A percentile compares a stretch with the other conserved stretches of the same genome.
phyloP scores from a whole-genome alignment of 306 rosid genomes.

The Acacia melanoxylon region DNA sequence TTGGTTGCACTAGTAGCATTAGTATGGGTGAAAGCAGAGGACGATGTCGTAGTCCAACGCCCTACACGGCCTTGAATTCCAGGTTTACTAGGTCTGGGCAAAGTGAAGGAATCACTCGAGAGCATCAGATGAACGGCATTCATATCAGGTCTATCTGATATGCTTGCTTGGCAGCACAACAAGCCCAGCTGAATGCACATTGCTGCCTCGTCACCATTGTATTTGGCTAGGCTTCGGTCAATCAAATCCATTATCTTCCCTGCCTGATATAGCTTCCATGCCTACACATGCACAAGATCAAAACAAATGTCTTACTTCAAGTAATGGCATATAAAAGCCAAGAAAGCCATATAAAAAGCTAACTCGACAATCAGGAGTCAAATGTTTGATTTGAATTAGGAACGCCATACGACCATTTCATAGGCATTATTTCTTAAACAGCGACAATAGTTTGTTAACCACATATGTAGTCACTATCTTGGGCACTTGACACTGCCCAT shows the following conservation, averaged over 20 bases:
- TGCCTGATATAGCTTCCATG: slow-evolving; percentile 59
- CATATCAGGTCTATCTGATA: slow-evolving; percentile 63
- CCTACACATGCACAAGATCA: slow-evolving; percentile 32
- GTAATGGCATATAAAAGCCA: not conserved
- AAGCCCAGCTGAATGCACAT: slow-evolving; percentile 72
- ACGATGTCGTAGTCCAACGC: slow-evolving; percentile 47
- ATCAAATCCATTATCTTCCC: slow-evolving; percentile 48
- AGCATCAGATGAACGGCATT: slow-evolving; percentile 63
- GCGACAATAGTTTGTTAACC: not conserved
- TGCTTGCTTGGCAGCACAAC: slow-evolving; percentile 56
- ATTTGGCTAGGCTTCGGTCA: slow-evolving; percentile 44
- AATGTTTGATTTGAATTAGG: not conserved
- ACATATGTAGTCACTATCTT: too few species aligned
- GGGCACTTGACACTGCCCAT: too few species aligned
- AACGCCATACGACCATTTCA: not conserved
- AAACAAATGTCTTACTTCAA: not conserved
- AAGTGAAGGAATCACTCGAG: slow-evolving; percentile 61
- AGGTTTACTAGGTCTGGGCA: slow-evolving; percentile 61
- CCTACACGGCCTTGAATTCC: slow-evolving; percentile 63
- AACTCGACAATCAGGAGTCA: not conserved
- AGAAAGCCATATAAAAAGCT: not conserved
- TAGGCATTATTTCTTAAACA: not conserved
- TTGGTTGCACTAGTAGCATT: slow-evolving; percentile 45
- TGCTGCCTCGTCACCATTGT: slow-evolving; percentile 61
- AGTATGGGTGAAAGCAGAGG: slow-evolving; percentile 44